phyloP scores from a whole-genome alignment of 2,329 filamentous ascomycete species.

The Graphiopsis chlorocephala region DNA sequence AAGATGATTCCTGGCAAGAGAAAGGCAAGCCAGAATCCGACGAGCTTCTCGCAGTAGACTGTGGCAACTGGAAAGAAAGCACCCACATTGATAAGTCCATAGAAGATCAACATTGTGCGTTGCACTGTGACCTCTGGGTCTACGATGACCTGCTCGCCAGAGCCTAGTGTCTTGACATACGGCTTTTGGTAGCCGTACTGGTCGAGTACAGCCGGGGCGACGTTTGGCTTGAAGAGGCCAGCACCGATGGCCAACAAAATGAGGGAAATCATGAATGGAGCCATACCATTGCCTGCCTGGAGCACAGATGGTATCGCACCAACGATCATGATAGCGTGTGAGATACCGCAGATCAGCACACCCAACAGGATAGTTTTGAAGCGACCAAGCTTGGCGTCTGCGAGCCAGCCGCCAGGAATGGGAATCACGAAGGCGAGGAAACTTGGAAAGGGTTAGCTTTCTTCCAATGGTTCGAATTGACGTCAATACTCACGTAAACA shows the following conservation, averaged over 20 bases:
- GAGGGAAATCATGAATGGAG: constrained; percentile 59
- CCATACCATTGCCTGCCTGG: constrained; percentile 22
- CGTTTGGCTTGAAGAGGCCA: constrained; percentile 77
- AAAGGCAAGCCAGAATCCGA: constrained; percentile 66
- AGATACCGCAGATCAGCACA: constrained; percentile 24
- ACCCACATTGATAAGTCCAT: constrained; percentile 69
- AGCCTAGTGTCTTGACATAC: constrained; percentile 36
- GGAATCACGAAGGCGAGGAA: constrained; percentile 59
- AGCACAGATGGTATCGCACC: constrained; percentile 26
- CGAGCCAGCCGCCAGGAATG: constrained; percentile 35
- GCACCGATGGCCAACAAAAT: constrained; percentile 52
- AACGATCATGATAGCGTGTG: constrained; percentile 25
- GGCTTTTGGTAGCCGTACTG: constrained; percentile 42
- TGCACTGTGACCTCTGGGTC: constrained; percentile 47
- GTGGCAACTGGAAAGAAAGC: constrained; percentile 65
- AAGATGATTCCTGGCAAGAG: constrained; percentile 62
- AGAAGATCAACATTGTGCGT: constrained; percentile 60
- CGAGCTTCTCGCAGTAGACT: constrained; percentile 62
- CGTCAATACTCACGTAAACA: not conserved
- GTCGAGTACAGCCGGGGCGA: constrained; percentile 51
- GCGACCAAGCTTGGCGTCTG: constrained; percentile 26
- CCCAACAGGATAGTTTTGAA: constrained; percentile 25
- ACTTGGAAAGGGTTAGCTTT: not conserved
- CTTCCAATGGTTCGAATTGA: not conserved
- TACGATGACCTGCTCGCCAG: constrained; percentile 45